Base-by-base conservation (phyloP, 352 stramenopile genomes). In the Phytophthora cactorum region DNA sequence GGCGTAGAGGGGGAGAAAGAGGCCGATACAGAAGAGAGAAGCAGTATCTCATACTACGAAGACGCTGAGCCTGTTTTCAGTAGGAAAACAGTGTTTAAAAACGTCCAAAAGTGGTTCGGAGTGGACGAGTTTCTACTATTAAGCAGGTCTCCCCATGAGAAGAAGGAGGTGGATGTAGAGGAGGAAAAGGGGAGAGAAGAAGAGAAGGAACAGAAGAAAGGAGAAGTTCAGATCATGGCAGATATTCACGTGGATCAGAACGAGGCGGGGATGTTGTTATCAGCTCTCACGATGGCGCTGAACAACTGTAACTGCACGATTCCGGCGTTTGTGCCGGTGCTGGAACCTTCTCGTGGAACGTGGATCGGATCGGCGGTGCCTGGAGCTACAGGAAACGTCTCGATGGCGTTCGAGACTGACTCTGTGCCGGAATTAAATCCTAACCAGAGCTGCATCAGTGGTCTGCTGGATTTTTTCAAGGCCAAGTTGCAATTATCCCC, bases 261-360 rank as follows among this genome's bases (percentile, higher is more conserved):
- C 57, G 87, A 93, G 52, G 72, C 81, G 0, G 72, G 80, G 1
- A 66, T 92, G 62, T 36, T 95, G 52, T 63, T 95, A 7, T 93
- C 85, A 14, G 81, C 85, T 25, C 64, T 95, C 4, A 87, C 78
- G 34, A 78, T 95, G 52, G 88, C 88, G 15, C 57, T 95, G 39
- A 84, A 81, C 52, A 92, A 91, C 59, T 92, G 82, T 57, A 93
- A 93, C 60, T 95, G 88, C 59, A 92, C 88, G 17, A 78, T 95
- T 14, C 88, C 88, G 2, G 85, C 75, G 14, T 93, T 95, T 52
- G 85, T 93, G 27, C 84, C 82, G 0, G 69, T 92, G 22, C 71
- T 81, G 47, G 76, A 89, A 49, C 69, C 82, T 2, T 78, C 74
- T n/a, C 59, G 69, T n/a, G 80, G 82, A 14, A 81, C 70, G 36